phyloP scores from a whole-genome alignment of 306 rosid species.

The Alnus rubra region DNA sequence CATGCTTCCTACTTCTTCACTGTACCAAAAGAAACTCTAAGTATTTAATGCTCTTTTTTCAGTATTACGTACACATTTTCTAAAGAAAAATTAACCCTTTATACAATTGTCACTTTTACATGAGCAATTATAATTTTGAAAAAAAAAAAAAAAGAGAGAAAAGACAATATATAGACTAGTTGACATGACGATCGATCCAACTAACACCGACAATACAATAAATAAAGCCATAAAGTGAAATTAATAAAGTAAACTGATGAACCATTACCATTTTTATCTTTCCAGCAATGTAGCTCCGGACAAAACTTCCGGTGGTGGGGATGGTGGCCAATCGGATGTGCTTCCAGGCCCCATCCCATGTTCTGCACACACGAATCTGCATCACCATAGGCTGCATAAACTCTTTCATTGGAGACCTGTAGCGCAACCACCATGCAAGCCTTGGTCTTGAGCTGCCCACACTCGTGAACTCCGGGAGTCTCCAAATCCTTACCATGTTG shows the following conservation, averaged over 20 bases:
- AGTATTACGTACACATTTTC: too few species aligned
- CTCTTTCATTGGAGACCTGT: slow-evolving; percentile 67
- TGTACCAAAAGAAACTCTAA: too few species aligned
- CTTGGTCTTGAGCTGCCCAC: slow-evolving; percentile 75
- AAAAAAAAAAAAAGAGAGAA: too few species aligned
- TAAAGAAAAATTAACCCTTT: too few species aligned
- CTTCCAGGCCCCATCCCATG: slow-evolving; percentile 69
- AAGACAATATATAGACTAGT: too few species aligned
- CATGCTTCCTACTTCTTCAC: too few species aligned
- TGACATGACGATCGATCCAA: too few species aligned
- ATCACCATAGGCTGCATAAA: slow-evolving; percentile 90
- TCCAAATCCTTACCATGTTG: slow-evolving; percentile 78
- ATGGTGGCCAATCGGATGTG: slow-evolving; percentile 71
- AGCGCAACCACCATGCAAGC: slow-evolving; percentile 70
- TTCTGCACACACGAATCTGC: slow-evolving; percentile 73
- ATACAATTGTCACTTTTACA: too few species aligned
- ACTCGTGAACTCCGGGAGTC: slow-evolving; percentile 87
- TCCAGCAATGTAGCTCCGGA: slow-evolving; percentile 77
- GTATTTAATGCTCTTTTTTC: too few species aligned
- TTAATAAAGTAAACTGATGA: neutral
- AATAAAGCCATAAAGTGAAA: slow-evolving; percentile 15
- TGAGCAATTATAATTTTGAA: too few species aligned
- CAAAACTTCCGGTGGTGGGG: slow-evolving; percentile 65
- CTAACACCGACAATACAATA: neutral
- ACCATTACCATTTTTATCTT: slow-evolving; percentile 66